Evolutionary conservation across 768 basidiomycete genomes (phyloP), one percentile per base, ranked within the genome.

Genomic region (Jaapia argillacea): DNA sequence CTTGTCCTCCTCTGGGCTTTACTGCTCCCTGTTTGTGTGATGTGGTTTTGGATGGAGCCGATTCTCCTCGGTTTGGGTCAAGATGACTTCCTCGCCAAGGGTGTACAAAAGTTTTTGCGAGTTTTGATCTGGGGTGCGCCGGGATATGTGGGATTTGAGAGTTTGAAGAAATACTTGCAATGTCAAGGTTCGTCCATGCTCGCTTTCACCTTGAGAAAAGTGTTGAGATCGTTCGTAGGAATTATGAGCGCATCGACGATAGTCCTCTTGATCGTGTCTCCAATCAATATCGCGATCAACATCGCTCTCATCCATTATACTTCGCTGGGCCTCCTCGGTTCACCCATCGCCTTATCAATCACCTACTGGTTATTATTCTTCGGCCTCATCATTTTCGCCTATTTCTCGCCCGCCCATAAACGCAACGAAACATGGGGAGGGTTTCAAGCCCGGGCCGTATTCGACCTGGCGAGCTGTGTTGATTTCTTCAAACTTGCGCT

Each of bases 91-190:
- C 71, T 87, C 31, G 75, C 77, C 48, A 60, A 58, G 36, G 75
- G 81, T 48, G 80, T 82, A 0, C 79, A 86, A 53, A 50, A 54
- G 12, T 85, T 83, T 54, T 62, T 87, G 51, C 75, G 84, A 5
- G 57, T 85, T 24, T 61, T 86, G 38, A 67, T 78, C 36, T 36
- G 79, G 31, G 81, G 75, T 1, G 80, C 77, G 0, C 85, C 85
- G 0, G 84, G 74, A 2, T 85, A 84, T 53, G 75, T 85, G 51
- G 81, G 74, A 2, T 85, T 85, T 45, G 82, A 87, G 57, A 78
- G 75, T 45, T 63, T 85, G 51, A 86, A 86, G 58, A 86, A 83
- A 59, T 87, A 85, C 58, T 57, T 87, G 21, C 85, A 85, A 54
- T 85, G 82, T 45, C 83, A 87, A 67, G 84, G 81, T 80, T 45